Evolutionary conservation across 2,329 filamentous ascomycete genomes (phyloP).

Genomic region (Penicillium sp.): DNA sequence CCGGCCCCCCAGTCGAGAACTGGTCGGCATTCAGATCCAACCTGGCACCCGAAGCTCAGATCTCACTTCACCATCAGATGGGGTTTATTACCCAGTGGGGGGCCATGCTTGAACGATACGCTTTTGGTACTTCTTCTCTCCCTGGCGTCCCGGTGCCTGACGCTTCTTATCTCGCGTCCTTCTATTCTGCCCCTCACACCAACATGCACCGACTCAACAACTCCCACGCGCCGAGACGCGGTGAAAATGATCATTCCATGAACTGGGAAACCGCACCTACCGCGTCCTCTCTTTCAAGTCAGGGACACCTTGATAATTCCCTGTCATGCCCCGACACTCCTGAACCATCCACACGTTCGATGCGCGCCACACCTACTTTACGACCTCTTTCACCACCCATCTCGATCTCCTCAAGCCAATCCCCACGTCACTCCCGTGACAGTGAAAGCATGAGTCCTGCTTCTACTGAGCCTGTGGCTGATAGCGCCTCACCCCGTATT

Average conservation of each 20-base stretch:
- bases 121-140: conserved; percentile 1
- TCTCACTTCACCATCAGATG: conserved; percentile 24
- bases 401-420: conserved; percentile 32
- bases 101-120: conserved; percentile 12
- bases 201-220: conserved; percentile 23
- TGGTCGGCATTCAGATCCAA: conserved; percentile 36
- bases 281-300: conserved; percentile 10
- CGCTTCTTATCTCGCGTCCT: neutral
- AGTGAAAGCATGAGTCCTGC: conserved; percentile 20
- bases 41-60: conserved; percentile 25
- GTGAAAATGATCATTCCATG: conserved; percentile 15
- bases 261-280: conserved; percentile 23
- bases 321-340: conserved; percentile 17
- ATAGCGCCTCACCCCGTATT: conserved; percentile 35
- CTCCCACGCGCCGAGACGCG: conserved; percentile 17
- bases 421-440: conserved; percentile 21
- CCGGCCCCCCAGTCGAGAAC: conserved; percentile 24
- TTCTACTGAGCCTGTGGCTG: conserved; percentile 11
- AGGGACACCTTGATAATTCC: conserved; percentile 18
- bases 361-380: conserved; percentile 26
- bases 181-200: conserved; percentile 9
- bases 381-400: conserved; percentile 33
- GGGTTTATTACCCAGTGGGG: conserved; percentile 22
- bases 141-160: conserved; percentile 6
- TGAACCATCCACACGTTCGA: conserved; percentile 12